Evolutionary conservation across 1,139 yeast species (phyloP), one percentile per base, ranked within the genome.

Genomic region (Suhomyces chickasaworum): DNA sequence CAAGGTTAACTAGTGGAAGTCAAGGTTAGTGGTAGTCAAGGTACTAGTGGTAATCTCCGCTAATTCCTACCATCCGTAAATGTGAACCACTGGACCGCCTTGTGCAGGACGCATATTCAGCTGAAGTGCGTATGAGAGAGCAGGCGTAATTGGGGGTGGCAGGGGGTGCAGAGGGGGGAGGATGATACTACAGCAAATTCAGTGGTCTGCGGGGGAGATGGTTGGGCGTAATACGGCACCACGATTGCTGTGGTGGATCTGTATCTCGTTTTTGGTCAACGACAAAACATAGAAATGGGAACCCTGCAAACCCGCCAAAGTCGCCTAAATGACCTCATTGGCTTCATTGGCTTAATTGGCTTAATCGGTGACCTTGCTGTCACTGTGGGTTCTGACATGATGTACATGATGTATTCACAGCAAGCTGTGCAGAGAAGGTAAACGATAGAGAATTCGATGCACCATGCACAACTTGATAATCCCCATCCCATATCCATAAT

Each of bases 171-270:
- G 21, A 32, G 22, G 22, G 35, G 35, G 17, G 13, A 9, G 20
- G 9, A 10, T 10, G 22, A 17, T 21, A 20, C 20, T 12, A 17
- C 22, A 15, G 15, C n/a, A 12, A 13, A 20, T 10, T n/a, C 21
- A 3, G 27, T 22, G 23, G 27, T 20, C 25, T 30, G 40, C 36
- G 40, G 40, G 44, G 37, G 16, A 33, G 10, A 8, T 18, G 12
- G 37, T 8, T 33, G n/a, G 34, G 34, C 20, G 34, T 15, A 12
- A 31, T 32, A 21, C 27, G 20, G 22, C 27, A 25, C 12, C 10
- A 32, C 29, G 43, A 21, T 34, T 41, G 39, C 43, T 41, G 33
- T 35, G 29, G 33, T 10, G n/a, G 33, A 34, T 13, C 43, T 34
- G 30, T 20, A 34, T 41, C 43, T 41, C 43, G 31, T 41, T 27